phyloP scores from a whole-genome alignment of 371 early-diverging fungal species.

The Mortierella sp. region DNA sequence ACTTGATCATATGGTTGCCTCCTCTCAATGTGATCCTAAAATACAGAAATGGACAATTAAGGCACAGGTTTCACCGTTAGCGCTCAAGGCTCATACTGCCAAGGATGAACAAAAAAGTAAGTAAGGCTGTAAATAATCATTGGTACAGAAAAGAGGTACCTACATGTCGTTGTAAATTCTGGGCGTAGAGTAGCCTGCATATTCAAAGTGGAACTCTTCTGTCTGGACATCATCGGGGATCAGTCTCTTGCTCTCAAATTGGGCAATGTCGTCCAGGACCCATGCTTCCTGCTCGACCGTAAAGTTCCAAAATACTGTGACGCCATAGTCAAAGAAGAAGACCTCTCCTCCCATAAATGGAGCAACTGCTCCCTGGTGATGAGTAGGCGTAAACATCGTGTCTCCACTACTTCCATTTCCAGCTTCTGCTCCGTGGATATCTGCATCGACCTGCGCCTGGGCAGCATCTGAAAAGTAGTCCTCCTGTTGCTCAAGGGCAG shows the following conservation, averaged over 20 bases:
- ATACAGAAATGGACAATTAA: background rate
- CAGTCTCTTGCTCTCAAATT: slow-evolving; percentile 71
- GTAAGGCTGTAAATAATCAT: background rate
- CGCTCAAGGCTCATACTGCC: background rate
- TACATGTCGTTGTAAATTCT: slow-evolving; percentile 78
- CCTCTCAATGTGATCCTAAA: slow-evolving; percentile 76
- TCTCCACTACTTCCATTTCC: slow-evolving; percentile 13
- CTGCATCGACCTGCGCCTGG: background rate
- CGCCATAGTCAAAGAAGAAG: slow-evolving; percentile 95
- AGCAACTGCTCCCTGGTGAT: slow-evolving; percentile 12
- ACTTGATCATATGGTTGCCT: slow-evolving; percentile 84
- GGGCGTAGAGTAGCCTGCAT: slow-evolving; percentile 65
- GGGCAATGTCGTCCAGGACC: slow-evolving; percentile 80
- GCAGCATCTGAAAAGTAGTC: slow-evolving; percentile 31
- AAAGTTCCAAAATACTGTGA: slow-evolving; percentile 97
- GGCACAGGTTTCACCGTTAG: background rate
- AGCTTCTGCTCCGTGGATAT: slow-evolving; percentile 11
- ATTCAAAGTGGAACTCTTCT: slow-evolving; percentile 95
- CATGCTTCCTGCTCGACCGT: slow-evolving; percentile 86
- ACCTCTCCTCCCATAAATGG: slow-evolving; percentile 79
- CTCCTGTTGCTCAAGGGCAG: slow-evolving; percentile 14
- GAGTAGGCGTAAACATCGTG: slow-evolving; percentile 12
- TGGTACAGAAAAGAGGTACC: background rate
- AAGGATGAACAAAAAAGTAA: background rate
- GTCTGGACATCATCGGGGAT: slow-evolving; percentile 84